Conservation (phyloP, 768 basidiomycete genomes). For the Suillus cothurnatus region DNA sequence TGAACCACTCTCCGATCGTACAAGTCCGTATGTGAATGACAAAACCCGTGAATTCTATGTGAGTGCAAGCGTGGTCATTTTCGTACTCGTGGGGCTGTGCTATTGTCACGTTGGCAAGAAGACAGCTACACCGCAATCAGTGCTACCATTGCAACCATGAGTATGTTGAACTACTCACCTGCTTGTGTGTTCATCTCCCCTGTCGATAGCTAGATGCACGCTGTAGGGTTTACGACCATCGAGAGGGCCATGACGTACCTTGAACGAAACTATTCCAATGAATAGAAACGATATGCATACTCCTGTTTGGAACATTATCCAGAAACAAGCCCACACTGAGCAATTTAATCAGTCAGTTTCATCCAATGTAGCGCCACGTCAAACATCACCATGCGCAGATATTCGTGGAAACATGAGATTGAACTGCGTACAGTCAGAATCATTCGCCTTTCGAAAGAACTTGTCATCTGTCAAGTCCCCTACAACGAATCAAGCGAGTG, state of each 20-base stretch:
- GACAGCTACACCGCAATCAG: conserved; percentile 41
- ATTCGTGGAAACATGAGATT: conserved; percentile 70
- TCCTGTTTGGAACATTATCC: conserved; percentile 79
- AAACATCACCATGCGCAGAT: conserved; percentile 66
- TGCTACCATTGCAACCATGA: conserved; percentile 1
- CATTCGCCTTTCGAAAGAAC: conserved; percentile 93
- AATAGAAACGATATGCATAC: conserved; percentile 79
- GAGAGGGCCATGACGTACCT: conserved; percentile 43
- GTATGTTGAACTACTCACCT: conserved; percentile 44
- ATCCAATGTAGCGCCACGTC: conserved; percentile 3
- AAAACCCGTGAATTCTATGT: conserved; percentile 7
- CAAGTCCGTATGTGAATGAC: conserved; percentile 13
- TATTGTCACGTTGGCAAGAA: conserved; percentile 60
- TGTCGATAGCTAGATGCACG: conserved; percentile 36
- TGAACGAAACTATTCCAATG: conserved; percentile 83
- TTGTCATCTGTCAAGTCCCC: conserved; percentile 95
- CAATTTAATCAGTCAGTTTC: conserved; percentile 4
- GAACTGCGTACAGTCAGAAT: conserved; percentile 93
- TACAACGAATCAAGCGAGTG: conserved; percentile 31
- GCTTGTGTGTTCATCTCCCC: conserved; percentile 62
- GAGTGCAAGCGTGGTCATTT: conserved; percentile 2
- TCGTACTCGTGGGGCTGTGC: background rate
- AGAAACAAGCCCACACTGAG: conserved; percentile 82
- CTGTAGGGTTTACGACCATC: conserved; percentile 11
- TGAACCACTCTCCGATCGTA: conserved; percentile 22